Base-by-base conservation (phyloP, 352 stramenopile species). In the Phytopythium cucurbitacearum region DNA sequence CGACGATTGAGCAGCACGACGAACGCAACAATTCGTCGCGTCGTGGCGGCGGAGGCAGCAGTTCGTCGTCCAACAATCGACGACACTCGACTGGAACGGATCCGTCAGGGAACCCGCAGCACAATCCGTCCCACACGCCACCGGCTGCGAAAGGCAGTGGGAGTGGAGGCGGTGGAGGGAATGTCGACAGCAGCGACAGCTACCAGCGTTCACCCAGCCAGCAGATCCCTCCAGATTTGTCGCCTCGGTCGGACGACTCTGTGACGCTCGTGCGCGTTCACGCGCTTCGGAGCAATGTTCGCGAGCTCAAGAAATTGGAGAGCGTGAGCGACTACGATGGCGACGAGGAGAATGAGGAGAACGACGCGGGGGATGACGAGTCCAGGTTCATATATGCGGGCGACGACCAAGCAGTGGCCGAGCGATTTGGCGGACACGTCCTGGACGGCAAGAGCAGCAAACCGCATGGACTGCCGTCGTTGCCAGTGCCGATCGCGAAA, bases 1-100 rank as follows among this genome's bases (percentile, higher is more conserved):
- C 67, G 16, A 93, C 76, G 48, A 95, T 95, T 34, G 82, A 91
- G 43, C 75, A 91, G 55, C 85, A 95, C 56, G 82, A 95, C 49
- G 76, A 71, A 15, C 67, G 85, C 35, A 82, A 82, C 35, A 67
- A 51, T 11, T 72, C 61, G 16, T 76, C 65, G 46, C 63, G 65
- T 51, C 75, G 77, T 7, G 67, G 70, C 32, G 60, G 53, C 16
- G 65, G 59, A 0, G 58, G 65, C 16, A 52, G 54, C 21, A 68
- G 62, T 28, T 73, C 64, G 1, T 73, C 65, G 3, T 65, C 57
- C 4, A 66, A 43, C 16, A 50, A 53, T 10, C 50, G 59, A 34
- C 46, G 56, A 5, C 43, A 33, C 46, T 59, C 54, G 6, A 43
- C 46, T 15, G 50, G 57, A 28, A 57, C 59, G 36, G 52, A 67